Percentiles rank a stretch among this genome's conserved stretches.
These are phyloP conservation scores for Raphanus raphanistrum DNA, from an alignment of 345 rosid genomes.

Conservation along the genomic window DNA sequence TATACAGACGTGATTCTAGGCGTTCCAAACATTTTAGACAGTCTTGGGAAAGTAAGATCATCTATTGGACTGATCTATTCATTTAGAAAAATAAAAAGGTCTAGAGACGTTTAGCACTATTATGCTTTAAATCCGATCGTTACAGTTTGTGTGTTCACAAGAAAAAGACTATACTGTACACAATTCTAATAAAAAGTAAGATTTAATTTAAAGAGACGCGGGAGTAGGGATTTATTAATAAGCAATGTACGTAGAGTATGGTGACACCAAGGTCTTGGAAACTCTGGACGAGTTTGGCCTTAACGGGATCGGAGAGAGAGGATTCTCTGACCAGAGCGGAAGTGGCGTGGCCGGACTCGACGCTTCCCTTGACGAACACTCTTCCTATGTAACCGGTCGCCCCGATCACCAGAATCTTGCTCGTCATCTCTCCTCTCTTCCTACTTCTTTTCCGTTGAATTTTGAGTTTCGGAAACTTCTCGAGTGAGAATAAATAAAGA, in stretches of 20 bases:
- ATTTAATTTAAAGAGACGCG: no score
- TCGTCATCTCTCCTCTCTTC: slow-evolving; percentile 19
- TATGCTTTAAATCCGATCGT: background rate
- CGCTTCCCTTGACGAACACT: slow-evolving; percentile 41
- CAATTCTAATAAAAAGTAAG: background rate
- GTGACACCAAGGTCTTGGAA: slow-evolving; percentile 45
- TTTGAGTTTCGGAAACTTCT: background rate
- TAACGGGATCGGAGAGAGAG: slow-evolving; percentile 38
- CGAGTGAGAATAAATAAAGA: background rate
- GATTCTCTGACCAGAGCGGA: slow-evolving; percentile 47
- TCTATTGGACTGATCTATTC: no score
- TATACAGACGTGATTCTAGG: background rate
- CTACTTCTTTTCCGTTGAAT: background rate
- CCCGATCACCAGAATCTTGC: slow-evolving; percentile 49
- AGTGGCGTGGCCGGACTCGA: slow-evolving; percentile 39
- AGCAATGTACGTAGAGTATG: slow-evolving; percentile 35
- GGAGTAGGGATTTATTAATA: background rate
- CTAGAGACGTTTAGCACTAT: background rate
- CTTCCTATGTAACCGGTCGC: slow-evolving; percentile 45
- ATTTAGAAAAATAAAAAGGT: no score
- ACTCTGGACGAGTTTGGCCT: slow-evolving; percentile 35
- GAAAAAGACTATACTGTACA: background rate
- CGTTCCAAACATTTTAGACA: background rate
- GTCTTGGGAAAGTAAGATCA: no score
- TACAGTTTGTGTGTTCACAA: background rate